These are phyloP conservation scores for Melampsora larici-populina DNA, from an alignment of 1,284 basidiomycete genomes.

Conservation along the genomic window DNA sequence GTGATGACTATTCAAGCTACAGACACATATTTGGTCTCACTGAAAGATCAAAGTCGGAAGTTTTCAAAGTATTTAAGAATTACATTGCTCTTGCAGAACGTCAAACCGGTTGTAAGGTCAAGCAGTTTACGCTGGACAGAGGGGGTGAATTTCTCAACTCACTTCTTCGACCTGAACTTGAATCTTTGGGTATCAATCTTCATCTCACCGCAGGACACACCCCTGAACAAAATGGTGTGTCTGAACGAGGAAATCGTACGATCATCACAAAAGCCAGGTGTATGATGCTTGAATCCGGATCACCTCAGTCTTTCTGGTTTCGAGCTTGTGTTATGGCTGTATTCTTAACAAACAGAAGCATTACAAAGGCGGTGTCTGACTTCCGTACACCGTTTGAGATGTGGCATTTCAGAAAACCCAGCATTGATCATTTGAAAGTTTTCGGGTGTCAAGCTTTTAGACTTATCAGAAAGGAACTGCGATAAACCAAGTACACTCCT, in stretches of 20 bases:
- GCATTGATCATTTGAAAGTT: too few relatives aligned
- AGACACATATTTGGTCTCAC: not conserved
- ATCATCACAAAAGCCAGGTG: not conserved
- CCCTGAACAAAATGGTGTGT: conserved; percentile 2
- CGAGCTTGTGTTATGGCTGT: not conserved
- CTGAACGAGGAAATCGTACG: too few relatives aligned
- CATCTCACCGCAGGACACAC: not conserved
- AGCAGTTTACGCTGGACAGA: too few relatives aligned
- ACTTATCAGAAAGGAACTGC: too few relatives aligned
- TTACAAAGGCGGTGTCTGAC: too few relatives aligned
- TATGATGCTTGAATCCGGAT: not conserved
- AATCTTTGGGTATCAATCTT: not conserved
- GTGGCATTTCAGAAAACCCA: too few relatives aligned
- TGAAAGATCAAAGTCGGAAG: not conserved
- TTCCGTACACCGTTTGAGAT: too few relatives aligned
- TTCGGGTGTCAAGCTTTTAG: too few relatives aligned
- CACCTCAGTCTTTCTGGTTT: not conserved
- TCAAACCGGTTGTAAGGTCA: not conserved
- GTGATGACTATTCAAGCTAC: not conserved
- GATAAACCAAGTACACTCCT: too few relatives aligned
- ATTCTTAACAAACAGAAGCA: too few relatives aligned
- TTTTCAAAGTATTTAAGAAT: not conserved
- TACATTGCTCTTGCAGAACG: not conserved
- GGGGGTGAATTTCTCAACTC: too few relatives aligned
- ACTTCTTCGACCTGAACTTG: not conserved